A percentile compares a stretch with the other conserved stretches of the same genome.
These are phyloP conservation scores for Delonix regia DNA, from an alignment of 306 rosid species.

Conservation along the genomic window DNA sequence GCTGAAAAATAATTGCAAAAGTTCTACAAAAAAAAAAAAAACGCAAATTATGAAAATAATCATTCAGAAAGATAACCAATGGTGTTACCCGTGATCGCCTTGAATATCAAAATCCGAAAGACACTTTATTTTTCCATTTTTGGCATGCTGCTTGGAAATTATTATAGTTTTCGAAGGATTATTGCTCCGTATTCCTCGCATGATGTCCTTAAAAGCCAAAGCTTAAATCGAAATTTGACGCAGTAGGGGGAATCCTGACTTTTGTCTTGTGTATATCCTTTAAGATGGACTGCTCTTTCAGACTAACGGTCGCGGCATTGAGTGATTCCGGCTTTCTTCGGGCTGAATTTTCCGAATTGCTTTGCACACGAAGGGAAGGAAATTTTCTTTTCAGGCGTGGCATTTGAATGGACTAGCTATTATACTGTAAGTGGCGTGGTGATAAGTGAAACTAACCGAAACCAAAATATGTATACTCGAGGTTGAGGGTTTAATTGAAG, in stretches of 20 bases:
- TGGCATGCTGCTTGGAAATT: not conserved
- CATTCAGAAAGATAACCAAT: not conserved
- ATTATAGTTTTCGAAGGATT: not conserved
- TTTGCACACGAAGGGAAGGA: not conserved
- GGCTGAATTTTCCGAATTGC: not conserved
- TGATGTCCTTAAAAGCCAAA: not conserved
- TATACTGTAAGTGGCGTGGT: not conserved
- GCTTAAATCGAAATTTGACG: not conserved
- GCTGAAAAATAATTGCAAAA: not conserved
- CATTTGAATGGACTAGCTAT: not conserved
- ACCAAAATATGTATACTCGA: not conserved
- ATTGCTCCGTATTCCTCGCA: not conserved
- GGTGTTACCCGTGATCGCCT: no score
- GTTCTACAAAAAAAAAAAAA: no score
- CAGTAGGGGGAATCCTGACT: not conserved
- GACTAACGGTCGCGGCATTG: not conserved
- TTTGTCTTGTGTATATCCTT: not conserved
- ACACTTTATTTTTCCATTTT: not conserved
- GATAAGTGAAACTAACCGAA: not conserved
- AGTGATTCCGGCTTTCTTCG: not conserved
- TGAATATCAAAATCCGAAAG: no score
- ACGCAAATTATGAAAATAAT: no score
- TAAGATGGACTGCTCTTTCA: not conserved
- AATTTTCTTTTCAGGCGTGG: not conserved
- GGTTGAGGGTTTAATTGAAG: not conserved